Percentiles rank a stretch among this genome's conserved stretches.
Conservation (phyloP, 164 flowering plant species). For the Piper betle region DNA sequence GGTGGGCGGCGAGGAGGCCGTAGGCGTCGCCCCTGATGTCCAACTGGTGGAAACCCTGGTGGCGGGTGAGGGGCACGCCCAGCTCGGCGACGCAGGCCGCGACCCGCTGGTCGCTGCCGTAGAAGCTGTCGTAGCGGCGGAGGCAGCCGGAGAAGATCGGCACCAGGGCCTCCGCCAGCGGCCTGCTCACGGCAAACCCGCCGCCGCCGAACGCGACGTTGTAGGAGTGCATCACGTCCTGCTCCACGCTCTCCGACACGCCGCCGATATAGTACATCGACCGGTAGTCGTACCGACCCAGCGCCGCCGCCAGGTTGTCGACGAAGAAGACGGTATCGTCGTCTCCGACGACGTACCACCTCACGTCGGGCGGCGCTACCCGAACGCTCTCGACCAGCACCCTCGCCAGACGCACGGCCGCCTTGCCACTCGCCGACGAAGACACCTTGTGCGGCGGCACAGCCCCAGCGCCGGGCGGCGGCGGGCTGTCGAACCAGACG, state of each 20-base stretch:
- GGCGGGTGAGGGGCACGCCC: constrained; percentile 54
- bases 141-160: constrained; percentile 47
- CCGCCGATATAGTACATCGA: constrained; percentile 70
- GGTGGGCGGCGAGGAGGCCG: constrained; percentile 72
- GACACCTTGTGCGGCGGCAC: constrained; percentile 42
- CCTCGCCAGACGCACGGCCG: constrained; percentile 65
- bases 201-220: constrained; percentile 90
- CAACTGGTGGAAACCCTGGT: constrained; percentile 73
- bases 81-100: constrained; percentile 53
- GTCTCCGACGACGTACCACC: constrained; percentile 96
- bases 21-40: constrained; percentile 47
- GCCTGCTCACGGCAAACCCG: constrained; percentile 71
- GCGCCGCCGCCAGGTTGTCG: constrained; percentile 49
- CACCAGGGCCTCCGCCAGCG: constrained; percentile 38
- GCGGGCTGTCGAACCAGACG: constrained; percentile 46
- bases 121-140: constrained; percentile 37
- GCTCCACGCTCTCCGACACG: constrained; percentile 78
- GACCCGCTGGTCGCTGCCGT: constrained; percentile 71
- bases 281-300: constrained; percentile 51
- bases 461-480: constrained; percentile 21
- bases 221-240: constrained; percentile 49
- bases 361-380: constrained; percentile 31
- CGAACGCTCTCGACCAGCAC: constrained; percentile 45
- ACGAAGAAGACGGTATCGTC: constrained; percentile 84
- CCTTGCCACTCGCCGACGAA: constrained; percentile 29